Base-by-base conservation (phyloP, 2,329 filamentous ascomycete species). In the Emmonsiellopsis sp. region DNA sequence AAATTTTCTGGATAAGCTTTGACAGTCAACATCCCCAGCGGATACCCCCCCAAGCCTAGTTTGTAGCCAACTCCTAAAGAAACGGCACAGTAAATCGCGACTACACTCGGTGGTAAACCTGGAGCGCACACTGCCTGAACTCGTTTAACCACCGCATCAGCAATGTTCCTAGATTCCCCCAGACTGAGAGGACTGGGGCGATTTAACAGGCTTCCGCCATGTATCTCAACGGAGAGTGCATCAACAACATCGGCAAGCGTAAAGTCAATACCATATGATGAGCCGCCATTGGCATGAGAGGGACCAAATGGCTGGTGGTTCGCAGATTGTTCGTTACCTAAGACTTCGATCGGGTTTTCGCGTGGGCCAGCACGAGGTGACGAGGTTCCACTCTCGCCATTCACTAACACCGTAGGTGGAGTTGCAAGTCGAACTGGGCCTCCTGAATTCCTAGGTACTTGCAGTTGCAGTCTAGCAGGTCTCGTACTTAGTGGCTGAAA, bases 381-480 rank as follows among this genome's bases (percentile, higher is more conserved):
- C 9, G 52, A 34, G 20, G 13, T 47, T 35, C 61, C 60, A 52
- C 63, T 65, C 13, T 67, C 61, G 7, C 71, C 71, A 42, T 72
- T 73, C 2, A 73, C 63, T 37, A 72, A 54, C 1, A 73, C 55
- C 7, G 69, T 66, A 7, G 72, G 71, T 11, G 72, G 72, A 0
- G 72, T 74, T 11, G 71, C 72, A 41, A 74, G 65, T 20, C 71
- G 67, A 6, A 75, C 66, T 4, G 72, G 71, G 0, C 63, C 67
- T 7, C 72, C 71, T 7, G 65, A 55, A 42, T 70, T 66, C 41
- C 69, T 67, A 7, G 72, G 72, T 32, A 74, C 72, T 58, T 73
- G 71, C 15, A 74, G 57, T 50, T 73, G 72, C 46, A 74, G 65
- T 54, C 70, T 73, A 40, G 63, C 64, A 9, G 71, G 70, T 51